Evolutionary conservation across 129 eudicot species (phyloP), one percentile per base, ranked within the genome.

Genomic region (Pittosporum tobira): DNA sequence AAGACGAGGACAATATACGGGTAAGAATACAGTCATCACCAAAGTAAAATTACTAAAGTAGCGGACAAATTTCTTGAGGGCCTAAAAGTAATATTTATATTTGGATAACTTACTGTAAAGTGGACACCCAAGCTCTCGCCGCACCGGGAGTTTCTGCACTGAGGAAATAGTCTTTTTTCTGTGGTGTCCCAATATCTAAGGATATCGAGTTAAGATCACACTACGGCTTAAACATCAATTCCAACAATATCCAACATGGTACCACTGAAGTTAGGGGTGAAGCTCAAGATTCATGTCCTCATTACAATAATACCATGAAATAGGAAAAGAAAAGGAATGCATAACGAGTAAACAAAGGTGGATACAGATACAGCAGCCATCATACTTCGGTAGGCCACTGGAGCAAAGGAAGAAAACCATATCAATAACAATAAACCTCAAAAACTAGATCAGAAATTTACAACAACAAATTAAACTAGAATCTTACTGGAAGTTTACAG

Each of bases 111-210:
- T 67, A 91, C 99, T 86, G 85, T 48, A 91, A 66, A 42, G 99
- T 91, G 1, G 90, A 73, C 52, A 91, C 91, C 99, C 99, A 91
- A 59, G 99, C 99, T 79, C 73, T 83, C 54, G 99, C 85, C 27
- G 99, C 96, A 28, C 85, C 99, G 63, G 99, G 99, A 76, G 99
- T 91, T 77, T 91, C 99, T 67, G 99, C 99, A 74, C 96, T 87
- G 23, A 91, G 90, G 51, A 91, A 91, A 81, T 76, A 83, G 66
- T 91, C 99, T 68, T 87, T 91, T 61, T 71, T 91, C 69, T 81
- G 96, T 51, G 99, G 96, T 55, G 96, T 91, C 42, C 94, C 94
- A 69, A 91, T 83, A 77, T 91, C 99, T 91, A 75, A 66, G 43
- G 29, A 66, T 64, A 6, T 64, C 50, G 23, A 48, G 87, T 87